Evolutionary conservation across 768 basidiomycete genomes (phyloP), one percentile per base, ranked within the genome.

Genomic region (Tricholoma sp.): DNA sequence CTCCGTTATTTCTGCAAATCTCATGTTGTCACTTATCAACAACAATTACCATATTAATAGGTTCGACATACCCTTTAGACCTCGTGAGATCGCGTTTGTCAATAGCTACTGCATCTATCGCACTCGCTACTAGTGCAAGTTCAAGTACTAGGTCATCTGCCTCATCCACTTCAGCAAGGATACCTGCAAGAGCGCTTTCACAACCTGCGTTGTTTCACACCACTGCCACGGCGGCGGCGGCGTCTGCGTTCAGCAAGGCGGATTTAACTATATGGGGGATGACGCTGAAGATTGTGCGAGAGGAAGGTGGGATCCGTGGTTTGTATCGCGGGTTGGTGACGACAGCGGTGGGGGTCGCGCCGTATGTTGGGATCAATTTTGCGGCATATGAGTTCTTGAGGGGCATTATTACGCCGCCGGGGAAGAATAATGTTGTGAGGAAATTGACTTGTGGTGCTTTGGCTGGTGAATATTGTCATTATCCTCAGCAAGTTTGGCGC

Each of bases 71-170:
- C 74, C 96, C 96, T 8, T 75, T 98, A 61, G 96, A 99, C 70
- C 86, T 99, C 50, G 90, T 98, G 29, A 83, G 96, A 45, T 90
- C 93, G 22, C 83, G 96, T 34, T 76, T 99, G 57, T 95, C 92
- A 18, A 96, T 98, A 67, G 93, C 92, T 18, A 94, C 93, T 4
- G 89, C 93, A n/a, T 89, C 88, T 50, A 78, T 90, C 68, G 71
- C 78, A 52, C 55, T 77, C 39, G 71, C 72, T 31, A 57, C 61
- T 32, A 31, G 47, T 29, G 4, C 62, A 50, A 52, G 52, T 27
- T 59, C 71, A 27, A 66, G 59, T 41, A 56, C 75, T 27, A 62
- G 62, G 19, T 57, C 74, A 34, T 53, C 58, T 34, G 57, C 67
- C 29, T 62, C 72, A 29, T 56, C 74, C 16, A 29, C 66, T 10